A percentile compares a stretch with the other conserved stretches of the same genome.
These are phyloP conservation scores for Avicennia marina DNA, from an alignment of 257 asterid genomes.

Conservation along the genomic window DNA sequence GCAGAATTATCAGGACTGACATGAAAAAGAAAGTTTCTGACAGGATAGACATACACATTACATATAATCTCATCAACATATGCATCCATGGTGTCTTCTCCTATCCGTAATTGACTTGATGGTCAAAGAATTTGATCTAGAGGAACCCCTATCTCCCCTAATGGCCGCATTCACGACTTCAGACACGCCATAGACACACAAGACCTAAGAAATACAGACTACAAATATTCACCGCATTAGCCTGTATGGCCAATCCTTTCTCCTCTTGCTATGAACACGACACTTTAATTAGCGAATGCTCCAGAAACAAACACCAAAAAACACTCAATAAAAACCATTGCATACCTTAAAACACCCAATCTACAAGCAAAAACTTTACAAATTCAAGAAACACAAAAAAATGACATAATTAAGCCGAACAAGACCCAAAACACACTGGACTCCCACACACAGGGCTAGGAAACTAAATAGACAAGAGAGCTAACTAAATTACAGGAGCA, in stretches of 20 bases:
- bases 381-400: neutral
- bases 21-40: neutral
- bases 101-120: neutral
- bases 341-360: neutral
- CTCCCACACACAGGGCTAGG: no score
- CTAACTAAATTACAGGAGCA: no score
- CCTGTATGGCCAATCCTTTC: neutral
- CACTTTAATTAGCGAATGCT: neutral
- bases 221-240: neutral
- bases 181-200: neutral
- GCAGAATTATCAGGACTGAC: neutral
- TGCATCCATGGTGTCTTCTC: neutral
- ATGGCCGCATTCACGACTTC: neutral
- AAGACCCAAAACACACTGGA: neutral
- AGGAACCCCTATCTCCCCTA: neutral
- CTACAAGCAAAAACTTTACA: neutral
- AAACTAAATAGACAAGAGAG: no score
- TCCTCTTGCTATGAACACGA: neutral
- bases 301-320: neutral
- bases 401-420: constrained; percentile 13
- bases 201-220: neutral
- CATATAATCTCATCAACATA: neutral
- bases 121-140: neutral
- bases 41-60: no score
- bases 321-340: neutral